Conservation (phyloP, 805 yeast species). For the Nakazawaea populi region DNA sequence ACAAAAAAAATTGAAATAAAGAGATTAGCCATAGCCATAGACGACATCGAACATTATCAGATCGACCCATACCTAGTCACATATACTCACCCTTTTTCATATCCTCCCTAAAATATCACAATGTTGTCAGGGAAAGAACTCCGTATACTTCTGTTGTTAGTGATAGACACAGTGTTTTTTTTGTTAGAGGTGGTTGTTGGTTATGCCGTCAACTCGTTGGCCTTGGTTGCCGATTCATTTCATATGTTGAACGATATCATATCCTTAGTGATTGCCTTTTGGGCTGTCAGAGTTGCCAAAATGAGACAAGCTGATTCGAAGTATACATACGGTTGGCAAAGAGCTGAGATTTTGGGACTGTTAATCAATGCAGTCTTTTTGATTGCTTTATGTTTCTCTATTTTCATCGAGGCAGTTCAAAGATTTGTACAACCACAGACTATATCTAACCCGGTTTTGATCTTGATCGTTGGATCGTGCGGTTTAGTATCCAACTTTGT, state of each 20-base stretch:
- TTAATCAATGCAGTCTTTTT: slow-evolving; percentile 88
- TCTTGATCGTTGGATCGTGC: slow-evolving; percentile 73
- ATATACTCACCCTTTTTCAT: not conserved
- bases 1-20: too few relatives aligned
- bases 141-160: slow-evolving; percentile 65
- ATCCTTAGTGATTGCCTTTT: slow-evolving; percentile 81
- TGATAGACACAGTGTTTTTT: slow-evolving; percentile 77
- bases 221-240: slow-evolving; percentile 93
- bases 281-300: slow-evolving; percentile 94
- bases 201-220: slow-evolving; percentile 89
- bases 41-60: not conserved
- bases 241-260: slow-evolving; percentile 96
- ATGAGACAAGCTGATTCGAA: slow-evolving; percentile 76
- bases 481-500: slow-evolving; percentile 80
- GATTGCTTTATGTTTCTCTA: slow-evolving; percentile 87
- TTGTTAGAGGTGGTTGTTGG: slow-evolving; percentile 80
- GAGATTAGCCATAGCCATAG: too few relatives aligned
- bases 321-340: slow-evolving; percentile 96
- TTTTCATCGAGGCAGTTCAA: slow-evolving; percentile 88
- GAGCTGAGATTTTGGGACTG: slow-evolving; percentile 96
- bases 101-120: not conserved
- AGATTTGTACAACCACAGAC: slow-evolving; percentile 77
- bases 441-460: slow-evolving; percentile 76
- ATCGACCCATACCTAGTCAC: not conserved
- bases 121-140: slow-evolving; percentile 47